Percentiles rank a stretch among this genome's conserved stretches.
Conservation (phyloP, 1,284 basidiomycete genomes). For the Melampsora occidentalis region DNA sequence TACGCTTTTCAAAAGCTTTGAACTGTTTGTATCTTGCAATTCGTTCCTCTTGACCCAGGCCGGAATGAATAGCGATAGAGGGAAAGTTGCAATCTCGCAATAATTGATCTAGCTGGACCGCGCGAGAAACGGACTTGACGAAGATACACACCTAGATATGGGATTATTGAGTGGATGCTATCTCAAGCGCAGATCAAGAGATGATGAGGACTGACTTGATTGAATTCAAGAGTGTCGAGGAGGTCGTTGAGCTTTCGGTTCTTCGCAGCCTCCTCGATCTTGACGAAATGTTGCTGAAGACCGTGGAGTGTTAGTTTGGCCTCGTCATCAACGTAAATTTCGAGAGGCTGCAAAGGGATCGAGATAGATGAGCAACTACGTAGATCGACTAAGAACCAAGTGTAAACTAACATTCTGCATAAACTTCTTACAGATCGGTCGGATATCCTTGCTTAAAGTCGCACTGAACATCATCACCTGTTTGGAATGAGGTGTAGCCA, state of each 20-base stretch:
- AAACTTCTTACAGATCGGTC: slow-evolving; percentile 98
- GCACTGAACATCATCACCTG: slow-evolving; percentile 99
- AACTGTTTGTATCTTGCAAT: slow-evolving; percentile 98
- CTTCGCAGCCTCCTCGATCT: slow-evolving; percentile 89
- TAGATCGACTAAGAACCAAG: neutral
- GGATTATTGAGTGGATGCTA: neutral
- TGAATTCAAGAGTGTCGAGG: slow-evolving; percentile 95
- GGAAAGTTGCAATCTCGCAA: slow-evolving; percentile 98
- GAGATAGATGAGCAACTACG: neutral
- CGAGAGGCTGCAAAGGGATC: slow-evolving; percentile 70
- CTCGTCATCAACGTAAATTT: slow-evolving; percentile 99
- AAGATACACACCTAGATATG: slow-evolving; percentile 89
- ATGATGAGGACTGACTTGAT: slow-evolving; percentile 67
- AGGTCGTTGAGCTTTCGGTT: slow-evolving; percentile 97
- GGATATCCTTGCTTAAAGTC: slow-evolving; percentile 93
- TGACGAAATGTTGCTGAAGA: slow-evolving; percentile 97
- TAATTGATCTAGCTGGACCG: slow-evolving; percentile 92
- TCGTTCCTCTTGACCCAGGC: slow-evolving; percentile 88
- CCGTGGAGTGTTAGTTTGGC: slow-evolving; percentile 98
- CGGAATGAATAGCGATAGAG: slow-evolving; percentile 94
- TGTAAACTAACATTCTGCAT: slow-evolving; percentile 79
- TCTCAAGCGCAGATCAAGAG: neutral
- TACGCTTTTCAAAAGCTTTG: slow-evolving; percentile 99
- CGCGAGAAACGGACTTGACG: slow-evolving; percentile 94
- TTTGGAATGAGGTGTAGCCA: slow-evolving; percentile 98